Base-by-base conservation (phyloP, 179 eudicot species). In the Camellia oleifera region DNA sequence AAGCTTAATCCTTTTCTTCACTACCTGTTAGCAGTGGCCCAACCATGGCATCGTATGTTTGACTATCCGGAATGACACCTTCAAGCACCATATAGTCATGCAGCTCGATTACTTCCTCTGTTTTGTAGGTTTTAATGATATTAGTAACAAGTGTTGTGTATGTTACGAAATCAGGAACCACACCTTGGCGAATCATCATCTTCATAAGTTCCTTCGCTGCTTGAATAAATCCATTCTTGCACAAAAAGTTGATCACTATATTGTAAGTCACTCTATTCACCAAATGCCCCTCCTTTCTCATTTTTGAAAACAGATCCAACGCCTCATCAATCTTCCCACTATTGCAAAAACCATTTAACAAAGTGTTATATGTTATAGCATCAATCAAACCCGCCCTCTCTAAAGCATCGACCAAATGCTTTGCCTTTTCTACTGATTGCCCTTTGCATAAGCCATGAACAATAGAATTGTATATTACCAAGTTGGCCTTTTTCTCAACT, bases 41-140 rank as follows among this genome's bases (percentile, higher is more conserved):
- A 70, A 89, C 88, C 53, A 86, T 77, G 45, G 88, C 77, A 32
- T 79, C 75, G 78, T 85, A 88, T 23, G 92, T 90, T 68, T 82
- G 71, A 52, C 77, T 44, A 68, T 90, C 89, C 66, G 88, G 87
- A 68, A 66, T 60, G n/a, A 76, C 88, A 26, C 91, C 90, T 15
- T 77, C 75, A 40, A 89, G 80, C 57, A 89, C 85, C 89, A 89
- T 77, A 82, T 72, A 77, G 58, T 89, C 92, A 61, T 89, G 92
- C 83, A 85, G 64, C 61, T 85, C 81, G 5, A 88, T 73, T 7
- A 88, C 84, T 81, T 88, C 89, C 74, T 88, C 87, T 15, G 62
- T 48, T 20, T 78, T 79, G 69, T 81, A 72, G 13, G 70, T 86
- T 63, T 83, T 86, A 23, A 83, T 73, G 13, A 79, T 70, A 83